Base-by-base conservation (phyloP, 768 basidiomycete genomes). In the Mycena galopus region DNA sequence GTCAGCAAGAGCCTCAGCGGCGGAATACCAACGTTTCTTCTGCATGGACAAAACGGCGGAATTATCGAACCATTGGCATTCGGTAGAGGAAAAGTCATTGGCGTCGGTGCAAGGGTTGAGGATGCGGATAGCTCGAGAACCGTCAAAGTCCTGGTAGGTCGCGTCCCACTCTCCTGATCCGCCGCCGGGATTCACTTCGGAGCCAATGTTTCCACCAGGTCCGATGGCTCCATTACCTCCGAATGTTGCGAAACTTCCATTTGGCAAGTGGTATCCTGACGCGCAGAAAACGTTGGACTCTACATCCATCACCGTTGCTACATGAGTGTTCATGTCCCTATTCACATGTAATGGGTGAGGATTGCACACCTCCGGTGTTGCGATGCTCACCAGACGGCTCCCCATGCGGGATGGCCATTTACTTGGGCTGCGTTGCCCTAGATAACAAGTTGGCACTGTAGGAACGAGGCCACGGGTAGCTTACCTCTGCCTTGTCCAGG, bases 401-500 rank as follows among this genome's bases (percentile, higher is more conserved):
- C 94, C 90, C 92, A 93, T 1, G 92, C 92, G 14, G 94, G 86
- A 81, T 94, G 94, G 1, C 89, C 90, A 69, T 88, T 85, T 71
- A 96, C 86, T 75, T 86, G 82, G 4, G 88, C 88, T 3, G 86
- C 85, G 78, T 96, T 96, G 12, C 70, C 70, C 62, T 70, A 47
- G 11, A 50, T 1, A 51, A 56, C 61, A 56, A 56, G 29, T 56
- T 33, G 37, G 25, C 3, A 33, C 14, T 58, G 16, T 42, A 25
- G 12, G 10, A 29, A 10, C 25, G 5, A 25, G 7, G 8, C 7
- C 3, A 12, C 7, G 3, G 19, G 17, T 23, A 29, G 23, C 37
- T 17, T 35, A 89, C 90, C 78, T 96, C 94, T 2, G 92, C 90
- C 84, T 98, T 98, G 85, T 98, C 96, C n/a, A 96, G 83, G 25